Percentiles rank a stretch among this genome's conserved stretches.
Evolutionary conservation across 2,329 filamentous ascomycete genomes (phyloP).

Genomic region (Pseudocercospora musae): DNA sequence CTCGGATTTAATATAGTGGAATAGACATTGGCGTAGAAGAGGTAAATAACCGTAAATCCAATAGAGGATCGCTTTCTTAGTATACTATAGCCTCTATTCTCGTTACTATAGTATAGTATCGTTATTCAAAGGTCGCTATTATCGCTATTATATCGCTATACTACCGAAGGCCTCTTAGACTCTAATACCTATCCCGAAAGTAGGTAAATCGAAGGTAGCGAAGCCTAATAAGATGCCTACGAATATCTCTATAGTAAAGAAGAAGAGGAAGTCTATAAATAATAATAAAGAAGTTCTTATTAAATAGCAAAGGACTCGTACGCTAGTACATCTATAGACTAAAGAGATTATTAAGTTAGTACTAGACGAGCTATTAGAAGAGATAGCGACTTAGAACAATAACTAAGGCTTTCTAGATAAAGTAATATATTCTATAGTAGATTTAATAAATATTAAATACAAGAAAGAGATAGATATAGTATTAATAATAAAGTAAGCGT

Average conservation of each 20-base stretch:
- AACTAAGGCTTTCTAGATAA: not conserved
- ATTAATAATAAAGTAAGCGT: not conserved
- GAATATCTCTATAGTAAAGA: not conserved
- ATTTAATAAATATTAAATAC: not conserved
- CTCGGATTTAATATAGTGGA: not conserved
- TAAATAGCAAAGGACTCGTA: not conserved
- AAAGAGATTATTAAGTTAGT: not conserved
- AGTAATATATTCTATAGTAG: not conserved
- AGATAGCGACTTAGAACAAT: not conserved
- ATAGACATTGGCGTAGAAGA: not conserved
- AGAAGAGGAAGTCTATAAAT: too few relatives aligned
- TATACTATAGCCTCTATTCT: not conserved
- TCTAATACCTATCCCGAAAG: not conserved
- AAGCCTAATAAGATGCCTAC: too few relatives aligned
- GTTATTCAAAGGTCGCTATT: not conserved
- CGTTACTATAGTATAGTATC: not conserved
- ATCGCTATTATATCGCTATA: not conserved
- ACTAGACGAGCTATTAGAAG: not conserved
- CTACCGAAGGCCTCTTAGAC: not conserved
- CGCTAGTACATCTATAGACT: not conserved
- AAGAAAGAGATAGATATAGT: not conserved
- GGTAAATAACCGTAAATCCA: not conserved
- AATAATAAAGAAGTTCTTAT: not conserved
- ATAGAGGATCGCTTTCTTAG: too few relatives aligned
- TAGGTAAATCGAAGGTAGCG: not conserved